Base-by-base conservation (phyloP, 139 green algal species). In the Gonium pectorale region DNA sequence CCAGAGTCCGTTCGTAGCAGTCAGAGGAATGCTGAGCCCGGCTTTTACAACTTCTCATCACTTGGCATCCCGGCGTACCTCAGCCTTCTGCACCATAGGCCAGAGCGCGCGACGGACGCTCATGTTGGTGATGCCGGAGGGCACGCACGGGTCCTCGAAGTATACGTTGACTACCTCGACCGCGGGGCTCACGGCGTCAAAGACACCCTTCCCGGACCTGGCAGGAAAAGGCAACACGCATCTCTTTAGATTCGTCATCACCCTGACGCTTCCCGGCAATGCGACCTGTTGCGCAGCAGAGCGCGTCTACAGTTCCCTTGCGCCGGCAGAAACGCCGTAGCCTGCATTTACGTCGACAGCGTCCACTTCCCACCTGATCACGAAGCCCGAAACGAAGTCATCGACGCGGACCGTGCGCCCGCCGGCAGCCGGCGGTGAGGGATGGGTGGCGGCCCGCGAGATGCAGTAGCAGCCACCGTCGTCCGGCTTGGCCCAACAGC, bases 31-130 rank as follows among this genome's bases (percentile, higher is more conserved):
- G n/a, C n/a, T n/a, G n/a, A n/a, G n/a, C n/a, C n/a, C n/a, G n/a
- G n/a, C n/a, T n/a, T n/a, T n/a, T n/a, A n/a, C n/a, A n/a, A n/a
- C n/a, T n/a, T n/a, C n/a, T n/a, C n/a, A n/a, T n/a, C n/a, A n/a
- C n/a, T n/a, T n/a, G n/a, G n/a, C n/a, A n/a, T n/a, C n/a, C n/a
- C n/a, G n/a, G n/a, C 89, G 4, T 70, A 72, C 31, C 77, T 94
- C 90, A 54, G 91, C 91, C 46, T 87, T 88, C 54, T 90, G 85
- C 43, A 93, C 90, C 66, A 93, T 91, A 0, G 90, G 85, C 94
- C 94, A 97, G 75, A 97, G 86, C 35, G 86, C 93, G 75, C 95
- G 94, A 56, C 90, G 90, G 13, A 97, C 86, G 9, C 86, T 90
- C 87, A 97, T 88, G 86, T 97, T 97, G 67, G 86, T 70, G 8